A percentile compares a stretch with the other conserved stretches of the same genome.
phyloP scores from a whole-genome alignment of 164 flowering plant species.

The Vitis rupestris region DNA sequence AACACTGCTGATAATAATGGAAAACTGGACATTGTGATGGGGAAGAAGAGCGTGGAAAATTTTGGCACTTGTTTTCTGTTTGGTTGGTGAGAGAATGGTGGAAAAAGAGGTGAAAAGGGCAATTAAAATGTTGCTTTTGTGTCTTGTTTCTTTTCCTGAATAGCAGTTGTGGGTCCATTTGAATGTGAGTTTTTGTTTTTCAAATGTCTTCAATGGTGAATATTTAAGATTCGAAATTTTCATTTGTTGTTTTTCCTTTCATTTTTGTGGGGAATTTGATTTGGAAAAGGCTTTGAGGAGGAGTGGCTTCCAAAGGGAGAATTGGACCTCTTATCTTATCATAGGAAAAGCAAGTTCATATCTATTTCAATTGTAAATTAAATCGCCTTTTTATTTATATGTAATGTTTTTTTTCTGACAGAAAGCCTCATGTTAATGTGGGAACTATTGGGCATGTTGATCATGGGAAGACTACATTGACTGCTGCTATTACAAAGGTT shows the following conservation, averaged over 20 bases:
- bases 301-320: no score
- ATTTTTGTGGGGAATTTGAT: not conserved
- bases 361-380: not conserved
- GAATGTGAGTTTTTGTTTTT: no score
- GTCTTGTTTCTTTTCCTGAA: not conserved
- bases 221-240: not conserved
- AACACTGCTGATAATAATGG: no score
- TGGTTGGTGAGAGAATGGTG: no score
- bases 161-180: not conserved
- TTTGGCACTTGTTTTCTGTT: no score
- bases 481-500: conserved; percentile 97
- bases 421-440: conserved; percentile 94
- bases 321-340: not conserved
- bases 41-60: no score
- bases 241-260: not conserved
- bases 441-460: conserved; percentile 99
- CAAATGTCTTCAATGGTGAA: no score
- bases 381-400: not conserved
- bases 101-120: no score
- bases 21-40: no score
- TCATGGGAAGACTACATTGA: conserved; percentile 95
- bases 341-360: not conserved
- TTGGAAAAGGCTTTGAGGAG: no score
- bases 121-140: not conserved
- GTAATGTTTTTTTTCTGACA: conserved; percentile 24